phyloP scores from a whole-genome alignment of 1,139 yeast genomes.

The Pichia sp. region DNA sequence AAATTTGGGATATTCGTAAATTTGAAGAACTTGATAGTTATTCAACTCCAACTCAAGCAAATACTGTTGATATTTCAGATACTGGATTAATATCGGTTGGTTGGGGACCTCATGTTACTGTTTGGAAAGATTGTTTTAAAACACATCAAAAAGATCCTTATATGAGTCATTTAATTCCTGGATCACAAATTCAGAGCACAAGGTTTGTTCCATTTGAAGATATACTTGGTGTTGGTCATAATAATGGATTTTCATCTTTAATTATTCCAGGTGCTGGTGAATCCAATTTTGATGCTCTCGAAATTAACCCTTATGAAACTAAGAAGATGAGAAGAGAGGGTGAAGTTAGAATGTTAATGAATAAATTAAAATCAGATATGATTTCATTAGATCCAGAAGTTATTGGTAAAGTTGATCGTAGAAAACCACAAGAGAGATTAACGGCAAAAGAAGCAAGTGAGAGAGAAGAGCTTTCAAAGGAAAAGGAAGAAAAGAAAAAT shows the following conservation, averaged over 20 bases:
- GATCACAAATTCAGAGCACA: conserved; percentile 61
- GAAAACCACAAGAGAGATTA: conserved; percentile 57
- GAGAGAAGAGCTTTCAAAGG: conserved; percentile 33
- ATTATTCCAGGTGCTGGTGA: conserved; percentile 98
- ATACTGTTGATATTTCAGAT: conserved; percentile 75
- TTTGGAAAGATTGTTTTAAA: conserved; percentile 74
- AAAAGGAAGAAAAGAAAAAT: conserved; percentile 33
- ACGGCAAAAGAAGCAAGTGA: conserved; percentile 55
- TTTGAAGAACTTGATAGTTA: conserved; percentile 69
- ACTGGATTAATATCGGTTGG: conserved; percentile 81
- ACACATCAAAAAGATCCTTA: conserved; percentile 71
- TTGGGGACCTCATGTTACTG: conserved; percentile 92
- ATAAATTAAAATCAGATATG: conserved; percentile 89
- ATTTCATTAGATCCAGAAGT: conserved; percentile 84
- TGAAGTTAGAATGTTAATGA: conserved; percentile 80
- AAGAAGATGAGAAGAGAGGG: conserved; percentile 90
- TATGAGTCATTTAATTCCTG: conserved; percentile 83
- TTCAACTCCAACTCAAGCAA: conserved; percentile 80
- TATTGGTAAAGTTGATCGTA: conserved; percentile 78
- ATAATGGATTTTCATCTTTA: conserved; percentile 67
- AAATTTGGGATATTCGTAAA: conserved; percentile 91
- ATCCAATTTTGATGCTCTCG: conserved; percentile 94
- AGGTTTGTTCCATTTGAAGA: conserved; percentile 94
- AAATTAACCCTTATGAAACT: conserved; percentile 86
- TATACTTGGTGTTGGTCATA: conserved; percentile 84